Evolutionary conservation across 2,329 filamentous ascomycete species (phyloP).

Genomic region (Claviceps arundinis): DNA sequence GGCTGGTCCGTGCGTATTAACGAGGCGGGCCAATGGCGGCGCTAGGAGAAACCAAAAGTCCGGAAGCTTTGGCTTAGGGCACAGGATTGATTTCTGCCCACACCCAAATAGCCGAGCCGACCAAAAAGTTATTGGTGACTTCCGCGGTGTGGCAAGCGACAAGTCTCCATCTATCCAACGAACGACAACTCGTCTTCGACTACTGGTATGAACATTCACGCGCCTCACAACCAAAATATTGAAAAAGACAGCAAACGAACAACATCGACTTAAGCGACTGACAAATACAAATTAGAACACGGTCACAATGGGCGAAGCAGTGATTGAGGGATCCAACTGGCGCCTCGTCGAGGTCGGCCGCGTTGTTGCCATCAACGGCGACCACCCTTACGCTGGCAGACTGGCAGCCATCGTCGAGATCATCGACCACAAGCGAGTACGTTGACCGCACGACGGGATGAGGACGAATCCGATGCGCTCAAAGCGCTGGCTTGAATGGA

Average conservation of each 20-base stretch:
- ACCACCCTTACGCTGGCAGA: conserved; percentile 69
- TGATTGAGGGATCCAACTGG: conserved; percentile 74
- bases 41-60: conserved; percentile 17
- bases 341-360: conserved; percentile 98
- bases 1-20: neutral
- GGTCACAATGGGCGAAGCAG: conserved; percentile 70
- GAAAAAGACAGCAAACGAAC: neutral
- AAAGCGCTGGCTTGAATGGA: neutral
- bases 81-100: conserved; percentile 27
- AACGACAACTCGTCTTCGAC: conserved; percentile 26
- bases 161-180: conserved; percentile 22
- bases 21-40: neutral
- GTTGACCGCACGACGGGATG: conserved; percentile 30
- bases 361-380: conserved; percentile 76
- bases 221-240: conserved; percentile 1
- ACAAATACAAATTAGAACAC: conserved; percentile 33
- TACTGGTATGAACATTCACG: conserved; percentile 23
- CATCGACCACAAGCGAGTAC: conserved; percentile 99
- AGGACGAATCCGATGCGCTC: too few relatives aligned
- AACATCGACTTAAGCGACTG: conserved; percentile 14
- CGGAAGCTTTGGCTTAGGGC: conserved; percentile 26
- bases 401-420: conserved; percentile 96
- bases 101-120: conserved; percentile 23
- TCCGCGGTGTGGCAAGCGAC: conserved; percentile 21
- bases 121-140: conserved; percentile 29